Percentiles rank a stretch among this genome's conserved stretches.
These are phyloP conservation scores for Iberis pinnata DNA, from an alignment of 345 rosid species.

Conservation along the genomic window DNA sequence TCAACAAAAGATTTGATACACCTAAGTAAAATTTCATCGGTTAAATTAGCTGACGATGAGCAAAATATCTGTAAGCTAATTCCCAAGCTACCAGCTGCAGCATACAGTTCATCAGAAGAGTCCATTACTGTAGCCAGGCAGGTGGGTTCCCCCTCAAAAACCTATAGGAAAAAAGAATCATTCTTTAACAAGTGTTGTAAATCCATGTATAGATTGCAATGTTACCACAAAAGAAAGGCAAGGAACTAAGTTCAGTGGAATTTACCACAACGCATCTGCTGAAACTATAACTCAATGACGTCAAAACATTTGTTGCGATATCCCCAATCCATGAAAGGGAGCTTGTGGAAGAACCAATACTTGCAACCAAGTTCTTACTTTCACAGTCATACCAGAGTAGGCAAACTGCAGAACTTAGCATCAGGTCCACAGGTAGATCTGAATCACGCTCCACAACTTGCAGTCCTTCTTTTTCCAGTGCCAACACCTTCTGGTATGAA, in stretches of 20 bases:
- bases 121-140: constrained; percentile 33
- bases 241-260: constrained; percentile 14
- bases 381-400: constrained; percentile 73
- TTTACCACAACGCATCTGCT: constrained; percentile 79
- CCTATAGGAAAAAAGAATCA: constrained; percentile 14
- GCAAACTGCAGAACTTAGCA: constrained; percentile 64
- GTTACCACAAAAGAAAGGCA: constrained; percentile 10
- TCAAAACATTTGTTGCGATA: constrained; percentile 71
- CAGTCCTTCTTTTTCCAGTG: constrained; percentile 71
- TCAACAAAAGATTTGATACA: constrained; percentile 48
- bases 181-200: neutral
- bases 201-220: neutral
- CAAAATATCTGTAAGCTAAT: constrained; percentile 76
- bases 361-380: constrained; percentile 47
- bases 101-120: constrained; percentile 77
- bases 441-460: constrained; percentile 89
- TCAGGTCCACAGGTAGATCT: constrained; percentile 67
- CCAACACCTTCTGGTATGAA: constrained; percentile 72
- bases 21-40: constrained; percentile 65
- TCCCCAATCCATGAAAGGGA: constrained; percentile 61
- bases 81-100: constrained; percentile 90
- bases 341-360: constrained; percentile 52
- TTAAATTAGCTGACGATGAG: constrained; percentile 61
- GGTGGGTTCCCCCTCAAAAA: constrained; percentile 30
- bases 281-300: constrained; percentile 70